Conservation (phyloP, 164 flowering plant species). For the Tetrastigma voinierianum region DNA sequence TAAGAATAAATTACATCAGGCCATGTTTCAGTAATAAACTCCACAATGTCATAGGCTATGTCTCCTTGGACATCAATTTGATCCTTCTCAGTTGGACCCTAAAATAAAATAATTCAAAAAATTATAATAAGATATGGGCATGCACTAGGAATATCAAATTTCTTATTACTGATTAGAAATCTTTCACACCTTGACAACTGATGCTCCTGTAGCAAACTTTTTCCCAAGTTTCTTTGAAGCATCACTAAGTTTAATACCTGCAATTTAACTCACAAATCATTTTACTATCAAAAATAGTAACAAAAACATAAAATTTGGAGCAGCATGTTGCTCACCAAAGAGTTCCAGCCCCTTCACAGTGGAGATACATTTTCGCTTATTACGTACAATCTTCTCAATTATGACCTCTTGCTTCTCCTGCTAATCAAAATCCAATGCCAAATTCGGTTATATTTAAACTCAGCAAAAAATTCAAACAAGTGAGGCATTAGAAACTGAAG, state of each 20-base stretch:
- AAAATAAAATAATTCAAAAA: constrained; percentile 17
- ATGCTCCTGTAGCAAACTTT: constrained; percentile 99
- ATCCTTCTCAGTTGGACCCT: constrained; percentile 98
- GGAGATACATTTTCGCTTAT: constrained; percentile 80
- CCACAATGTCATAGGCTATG: constrained; percentile 84
- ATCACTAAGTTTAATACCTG: constrained; percentile 94
- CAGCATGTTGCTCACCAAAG: constrained; percentile 55
- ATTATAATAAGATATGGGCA: not conserved
- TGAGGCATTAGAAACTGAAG: not conserved
- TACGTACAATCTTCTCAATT: constrained; percentile 79
- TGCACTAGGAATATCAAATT: not conserved
- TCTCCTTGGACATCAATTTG: constrained; percentile 99
- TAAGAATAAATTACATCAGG: constrained; percentile 62
- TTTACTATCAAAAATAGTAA: not conserved
- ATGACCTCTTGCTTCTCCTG: constrained; percentile 81
- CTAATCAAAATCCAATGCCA: constrained; percentile 13
- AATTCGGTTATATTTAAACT: not conserved
- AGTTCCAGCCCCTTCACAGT: constrained; percentile 83
- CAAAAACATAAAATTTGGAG: constrained; percentile 2
- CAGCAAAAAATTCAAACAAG: not conserved
- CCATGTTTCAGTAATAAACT: constrained; percentile 91
- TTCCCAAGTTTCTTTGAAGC: constrained; percentile 98
- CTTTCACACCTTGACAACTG: constrained; percentile 82
- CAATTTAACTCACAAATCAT: constrained; percentile 10
- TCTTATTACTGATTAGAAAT: not conserved